Percentiles rank a stretch among this genome's conserved stretches.
Conservation (phyloP, 331 rosid species). For the Pyrus hybrid region DNA sequence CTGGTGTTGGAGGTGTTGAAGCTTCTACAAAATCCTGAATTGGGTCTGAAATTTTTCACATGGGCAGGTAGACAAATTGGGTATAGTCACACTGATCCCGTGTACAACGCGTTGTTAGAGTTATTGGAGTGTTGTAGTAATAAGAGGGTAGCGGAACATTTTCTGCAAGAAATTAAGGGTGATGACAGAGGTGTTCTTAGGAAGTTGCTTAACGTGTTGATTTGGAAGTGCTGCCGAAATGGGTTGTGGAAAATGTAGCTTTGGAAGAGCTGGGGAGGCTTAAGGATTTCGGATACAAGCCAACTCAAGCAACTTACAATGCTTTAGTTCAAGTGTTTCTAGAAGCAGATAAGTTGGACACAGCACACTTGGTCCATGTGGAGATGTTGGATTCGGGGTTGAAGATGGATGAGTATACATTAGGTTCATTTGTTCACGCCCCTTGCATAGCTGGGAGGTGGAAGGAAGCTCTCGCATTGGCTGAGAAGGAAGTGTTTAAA, state of each 20-base stretch:
- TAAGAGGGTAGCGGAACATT: conserved; percentile 38
- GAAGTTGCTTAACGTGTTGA: conserved; percentile 67
- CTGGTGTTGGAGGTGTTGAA: conserved; percentile 59
- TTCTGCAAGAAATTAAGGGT: conserved; percentile 43
- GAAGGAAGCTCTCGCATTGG: conserved; percentile 55
- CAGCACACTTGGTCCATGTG: no score
- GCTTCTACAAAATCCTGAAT: conserved; percentile 28
- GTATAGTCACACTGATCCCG: conserved; percentile 47
- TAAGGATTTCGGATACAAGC: conserved; percentile 71
- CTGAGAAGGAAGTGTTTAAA: conserved; percentile 68
- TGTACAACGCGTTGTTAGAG: conserved; percentile 50
- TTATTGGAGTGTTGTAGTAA: conserved; percentile 19
- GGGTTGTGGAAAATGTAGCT: conserved; percentile 72
- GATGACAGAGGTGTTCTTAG: conserved; percentile 58
- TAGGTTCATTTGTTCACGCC: conserved; percentile 54
- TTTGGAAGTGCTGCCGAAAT: conserved; percentile 63
- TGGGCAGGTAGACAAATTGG: conserved; percentile 96
- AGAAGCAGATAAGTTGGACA: no score
- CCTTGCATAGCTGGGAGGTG: conserved; percentile 66
- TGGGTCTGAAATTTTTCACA: conserved; percentile 60
- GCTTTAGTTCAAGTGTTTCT: no score
- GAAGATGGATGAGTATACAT: no score
- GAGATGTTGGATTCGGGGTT: no score
- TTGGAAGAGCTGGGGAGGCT: conserved; percentile 91
- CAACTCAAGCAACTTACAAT: no score